Evolutionary conservation across 1,284 basidiomycete genomes (phyloP), one percentile per base, ranked within the genome.

Genomic region (Heterobasidion irregulare): DNA sequence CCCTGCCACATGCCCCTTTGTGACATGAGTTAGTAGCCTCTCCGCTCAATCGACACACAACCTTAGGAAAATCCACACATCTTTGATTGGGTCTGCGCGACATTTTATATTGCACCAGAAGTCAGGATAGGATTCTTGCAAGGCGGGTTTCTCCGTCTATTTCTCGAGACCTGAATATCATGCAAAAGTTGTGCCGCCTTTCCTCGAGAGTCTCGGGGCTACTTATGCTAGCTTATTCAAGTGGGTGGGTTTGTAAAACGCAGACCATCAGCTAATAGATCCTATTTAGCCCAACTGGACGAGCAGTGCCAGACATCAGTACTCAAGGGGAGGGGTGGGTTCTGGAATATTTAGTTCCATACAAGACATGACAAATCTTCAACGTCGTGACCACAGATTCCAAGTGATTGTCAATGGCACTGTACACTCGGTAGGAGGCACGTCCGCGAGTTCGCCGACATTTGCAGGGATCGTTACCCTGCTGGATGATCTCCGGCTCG

Each of bases 401-500:
- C 60, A 63, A 53, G 57, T 66, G 26, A 58, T 65, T 47, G 54
- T 61, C 33, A 58, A 54, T 10, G 64, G 63, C 15, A 15, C 47
- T 2, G 60, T 61, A 1, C 54, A 19, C 3, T 62, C 62, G 2
- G 67, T 80, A 54, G 75, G 74, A 36, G 83, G 83, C 7, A 86
- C 84, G 1, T 82, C 80, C 2, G 79, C 79, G 2, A 74, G 82
- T 0, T 67, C 82, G 13, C 84, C 84, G 0, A 68, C 79, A 0
- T 79, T 82, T 57, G 74, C 79, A 9, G 77, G 71, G 1, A 68
- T 87, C 47, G 65, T 86, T 2, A 73, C 81, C 0, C 72, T 85
- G 57, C 68, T 87, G 53, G 86, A 87, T 62, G 83, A 86, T 59
- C 78, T 75, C 0, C 75, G 79, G 8, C 63, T 80, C 10, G 66